A percentile compares a stretch with the other conserved stretches of the same genome.
Conservation (phyloP, 305 asterid genomes). For the Fraxinus dipetala region DNA sequence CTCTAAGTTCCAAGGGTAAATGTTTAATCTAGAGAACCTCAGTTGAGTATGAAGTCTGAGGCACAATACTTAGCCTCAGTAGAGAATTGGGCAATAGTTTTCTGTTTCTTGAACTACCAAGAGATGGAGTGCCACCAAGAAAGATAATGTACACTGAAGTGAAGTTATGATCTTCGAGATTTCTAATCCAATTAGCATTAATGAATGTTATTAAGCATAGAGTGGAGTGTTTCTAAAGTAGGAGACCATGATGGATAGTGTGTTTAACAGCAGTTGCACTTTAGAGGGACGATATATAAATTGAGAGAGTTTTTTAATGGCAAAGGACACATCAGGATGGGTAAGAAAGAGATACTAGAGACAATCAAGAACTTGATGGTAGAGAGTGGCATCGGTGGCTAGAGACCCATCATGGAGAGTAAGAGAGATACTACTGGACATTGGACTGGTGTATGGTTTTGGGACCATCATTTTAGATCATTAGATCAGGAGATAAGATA, state of each 20-base stretch:
- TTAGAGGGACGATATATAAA: not conserved
- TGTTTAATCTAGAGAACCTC: not conserved
- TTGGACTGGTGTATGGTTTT: not conserved
- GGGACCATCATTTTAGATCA: not conserved
- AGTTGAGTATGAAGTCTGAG: not conserved
- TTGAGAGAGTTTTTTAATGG: not conserved
- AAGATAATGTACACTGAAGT: not conserved
- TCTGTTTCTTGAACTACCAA: not conserved
- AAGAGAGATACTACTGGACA: not conserved
- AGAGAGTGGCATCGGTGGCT: not conserved
- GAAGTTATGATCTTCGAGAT: not conserved
- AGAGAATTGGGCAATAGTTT: not conserved
- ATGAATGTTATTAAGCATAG: not conserved
- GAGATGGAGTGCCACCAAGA: not conserved
- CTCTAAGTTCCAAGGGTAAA: not conserved
- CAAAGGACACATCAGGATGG: not conserved
- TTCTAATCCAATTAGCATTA: not conserved
- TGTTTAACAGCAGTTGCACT: not conserved
- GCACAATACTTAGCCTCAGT: not conserved
- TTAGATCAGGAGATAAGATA: not conserved
- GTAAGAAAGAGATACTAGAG: not conserved
- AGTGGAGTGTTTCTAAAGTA: not conserved
- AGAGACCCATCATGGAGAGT: not conserved
- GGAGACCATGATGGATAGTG: not conserved
- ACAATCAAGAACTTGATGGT: no score